phyloP scores from a whole-genome alignment of 108 stramenopile genomes.

The Conticribra guillardii region DNA sequence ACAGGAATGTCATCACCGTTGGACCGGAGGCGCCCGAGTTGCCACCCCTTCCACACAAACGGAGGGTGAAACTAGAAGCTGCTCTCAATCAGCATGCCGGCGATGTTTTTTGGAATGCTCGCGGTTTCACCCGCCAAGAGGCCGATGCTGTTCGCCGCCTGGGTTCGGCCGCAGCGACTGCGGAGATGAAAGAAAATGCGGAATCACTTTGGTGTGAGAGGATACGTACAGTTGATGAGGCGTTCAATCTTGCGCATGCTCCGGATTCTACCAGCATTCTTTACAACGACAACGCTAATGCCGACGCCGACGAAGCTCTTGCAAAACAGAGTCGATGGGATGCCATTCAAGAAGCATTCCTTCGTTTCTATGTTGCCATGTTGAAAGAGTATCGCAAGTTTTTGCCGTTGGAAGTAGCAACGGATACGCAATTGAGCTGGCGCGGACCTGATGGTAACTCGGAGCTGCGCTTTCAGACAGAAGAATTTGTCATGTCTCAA shows the following conservation, averaged over 20 bases:
- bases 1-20: constrained; percentile 75
- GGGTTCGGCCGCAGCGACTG: constrained; percentile 24
- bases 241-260: constrained; percentile 80
- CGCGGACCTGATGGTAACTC: constrained; percentile 25
- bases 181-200: constrained; percentile 31
- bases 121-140: constrained; percentile 63
- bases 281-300: constrained; percentile 27
- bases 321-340: constrained; percentile 81
- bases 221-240: constrained; percentile 74
- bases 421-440: constrained; percentile 27
- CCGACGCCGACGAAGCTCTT: constrained; percentile 14
- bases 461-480: constrained; percentile 39
- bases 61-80: constrained; percentile 68
- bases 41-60: constrained; percentile 77
- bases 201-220: constrained; percentile 75
- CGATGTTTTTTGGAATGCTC: constrained; percentile 79
- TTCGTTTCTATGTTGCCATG: constrained; percentile 84
- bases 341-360: constrained; percentile 85
- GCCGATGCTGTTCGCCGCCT: constrained; percentile 25
- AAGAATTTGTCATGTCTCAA: constrained; percentile 67
- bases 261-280: constrained; percentile 60
- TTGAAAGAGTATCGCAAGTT: constrained; percentile 85
- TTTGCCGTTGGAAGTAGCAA: constrained; percentile 37
- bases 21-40: constrained; percentile 57
- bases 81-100: constrained; percentile 71